Base-by-base conservation (phyloP, 2,329 filamentous ascomycete genomes). In the Pseudogymnoascus sp. region DNA sequence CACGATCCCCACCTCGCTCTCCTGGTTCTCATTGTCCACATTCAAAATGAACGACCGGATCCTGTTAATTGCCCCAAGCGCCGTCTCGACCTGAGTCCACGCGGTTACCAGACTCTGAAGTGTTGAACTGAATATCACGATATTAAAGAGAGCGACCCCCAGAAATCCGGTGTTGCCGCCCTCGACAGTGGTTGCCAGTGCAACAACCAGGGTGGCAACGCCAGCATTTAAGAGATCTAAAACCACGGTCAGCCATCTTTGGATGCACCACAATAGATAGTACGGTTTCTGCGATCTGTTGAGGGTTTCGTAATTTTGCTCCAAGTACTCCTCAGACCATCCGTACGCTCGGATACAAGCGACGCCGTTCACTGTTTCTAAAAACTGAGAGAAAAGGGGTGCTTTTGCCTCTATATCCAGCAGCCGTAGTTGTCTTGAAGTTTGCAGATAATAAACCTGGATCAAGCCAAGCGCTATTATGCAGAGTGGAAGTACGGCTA, bases 71-170 rank as follows among this genome's bases (percentile, higher is more conserved):
- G 43, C 59, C n/a, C 41, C 59, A 18, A 37, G 28, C 2, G 54
- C 30, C 12, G 54, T 58, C 16, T 58, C 54, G 11, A 36, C 25
- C 11, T 36, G 22, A 14, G 59, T 57, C 30, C 54, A 58, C 5
- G 54, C 30, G 12, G 20, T 50, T 8, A 70, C 61, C 14, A 69
- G 28, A 2, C 33, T n/a, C 1, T 50, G 36, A 28, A 70, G 60
- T 22, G 16, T 61, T 1, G 35, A 36, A 18, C 63, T 67, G 11
- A 70, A 54, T 6, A 61, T 60, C 7, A 59, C 64, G 6, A 70
- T 43, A 7, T 65, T 60, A 25, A 50, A 50, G 11, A 85, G 72
- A 41, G 76, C 75, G 0, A 81, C 83, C 80, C 81, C 85, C 47
- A 75, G 76, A 2, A 68, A 58, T 6, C 68, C 68, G 4, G 67